Evolutionary conservation across 1,139 yeast species (phyloP).

Genomic region (Pichia terricola): DNA sequence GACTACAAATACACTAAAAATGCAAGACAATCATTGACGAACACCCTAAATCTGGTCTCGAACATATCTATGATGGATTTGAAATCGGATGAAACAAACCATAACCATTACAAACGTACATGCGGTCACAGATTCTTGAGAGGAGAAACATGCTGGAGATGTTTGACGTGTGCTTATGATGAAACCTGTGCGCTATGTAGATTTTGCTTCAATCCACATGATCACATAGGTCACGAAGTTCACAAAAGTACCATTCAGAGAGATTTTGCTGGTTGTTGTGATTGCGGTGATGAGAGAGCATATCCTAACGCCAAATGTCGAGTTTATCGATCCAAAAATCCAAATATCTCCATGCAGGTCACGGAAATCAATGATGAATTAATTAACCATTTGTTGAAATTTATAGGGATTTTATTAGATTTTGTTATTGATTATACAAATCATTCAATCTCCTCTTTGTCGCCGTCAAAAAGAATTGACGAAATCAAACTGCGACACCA

Average conservation of each 20-base stretch:
- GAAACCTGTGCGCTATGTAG: constrained; percentile 84
- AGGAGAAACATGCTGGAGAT: constrained; percentile 84
- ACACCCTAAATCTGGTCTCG: constrained; percentile 8
- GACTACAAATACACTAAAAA: constrained; percentile 30
- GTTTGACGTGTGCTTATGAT: constrained; percentile 75
- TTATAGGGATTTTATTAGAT: constrained; percentile 56
- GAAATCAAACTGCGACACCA: constrained; percentile 33
- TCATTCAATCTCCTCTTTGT: constrained; percentile 23
- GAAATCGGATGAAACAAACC: constrained; percentile 18
- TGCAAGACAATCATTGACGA: constrained; percentile 13
- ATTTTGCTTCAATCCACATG: constrained; percentile 60
- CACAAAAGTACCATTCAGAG: constrained; percentile 64
- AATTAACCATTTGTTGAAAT: constrained; percentile 28
- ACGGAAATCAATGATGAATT: constrained; percentile 29
- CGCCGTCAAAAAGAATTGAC: constrained; percentile 26
- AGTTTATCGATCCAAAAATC: constrained; percentile 17
- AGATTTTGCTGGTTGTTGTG: constrained; percentile 82
- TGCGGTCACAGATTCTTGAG: constrained; percentile 68
- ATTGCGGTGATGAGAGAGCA: constrained; percentile 58
- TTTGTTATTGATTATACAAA: constrained; percentile 64
- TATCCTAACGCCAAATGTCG: constrained; percentile 38
- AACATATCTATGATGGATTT: too few relatives aligned
- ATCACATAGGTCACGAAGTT: constrained; percentile 70
- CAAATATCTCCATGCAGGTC: neutral
- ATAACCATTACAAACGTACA: constrained; percentile 58